A percentile compares a stretch with the other conserved stretches of the same genome.
phyloP scores from a whole-genome alignment of 805 yeast genomes.

The Dipodascus albidus region DNA sequence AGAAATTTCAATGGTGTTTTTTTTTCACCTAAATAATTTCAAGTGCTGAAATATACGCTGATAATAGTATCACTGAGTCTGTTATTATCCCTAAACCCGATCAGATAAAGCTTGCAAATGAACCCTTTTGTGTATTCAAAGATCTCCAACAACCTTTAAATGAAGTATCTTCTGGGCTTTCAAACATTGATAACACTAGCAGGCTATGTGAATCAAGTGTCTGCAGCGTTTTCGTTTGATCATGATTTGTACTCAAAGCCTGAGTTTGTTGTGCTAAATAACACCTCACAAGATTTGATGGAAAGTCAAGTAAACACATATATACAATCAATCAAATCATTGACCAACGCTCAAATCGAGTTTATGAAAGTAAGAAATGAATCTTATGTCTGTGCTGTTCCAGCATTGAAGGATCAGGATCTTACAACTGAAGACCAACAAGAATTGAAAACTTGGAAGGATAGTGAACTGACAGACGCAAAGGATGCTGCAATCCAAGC shows the following conservation, averaged over 20 bases:
- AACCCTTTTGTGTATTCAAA: too few relatives aligned
- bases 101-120: not conserved
- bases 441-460: not conserved
- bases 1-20: not conserved
- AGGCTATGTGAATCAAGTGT: not conserved
- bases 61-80: not conserved
- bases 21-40: not conserved
- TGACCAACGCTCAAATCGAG: not conserved
- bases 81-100: not conserved
- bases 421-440: not conserved
- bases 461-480: not conserved
- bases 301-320: not conserved
- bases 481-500: slow-evolving; percentile 10
- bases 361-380: slow-evolving; percentile 10
- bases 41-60: not conserved
- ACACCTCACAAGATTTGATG: not conserved
- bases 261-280: not conserved
- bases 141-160: too few relatives aligned
- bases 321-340: not conserved
- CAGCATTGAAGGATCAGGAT: slow-evolving; percentile 4
- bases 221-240: not conserved
- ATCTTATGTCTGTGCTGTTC: slow-evolving; percentile 14
- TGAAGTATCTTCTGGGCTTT: not conserved
- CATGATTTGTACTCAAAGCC: not conserved
- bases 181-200: not conserved